phyloP scores from a whole-genome alignment of 148 eudicot species.

The Rhododendron kiyosumense region DNA sequence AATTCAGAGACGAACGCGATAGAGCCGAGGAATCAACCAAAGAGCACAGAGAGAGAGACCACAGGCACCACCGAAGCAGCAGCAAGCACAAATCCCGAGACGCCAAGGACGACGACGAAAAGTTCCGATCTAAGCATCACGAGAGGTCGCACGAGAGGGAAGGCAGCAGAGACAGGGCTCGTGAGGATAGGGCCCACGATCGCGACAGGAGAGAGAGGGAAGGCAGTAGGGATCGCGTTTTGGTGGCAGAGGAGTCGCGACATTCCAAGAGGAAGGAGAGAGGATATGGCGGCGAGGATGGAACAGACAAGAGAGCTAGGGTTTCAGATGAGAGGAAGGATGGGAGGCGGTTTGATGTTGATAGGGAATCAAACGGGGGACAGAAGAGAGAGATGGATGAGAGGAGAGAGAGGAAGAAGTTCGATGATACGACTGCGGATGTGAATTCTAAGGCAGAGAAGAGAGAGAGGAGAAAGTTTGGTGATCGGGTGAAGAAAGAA shows the following conservation, averaged over 20 bases:
- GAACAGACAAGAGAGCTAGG: slow-evolving; percentile 44
- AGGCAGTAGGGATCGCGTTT: slow-evolving; percentile 36
- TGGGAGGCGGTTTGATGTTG: slow-evolving; percentile 30
- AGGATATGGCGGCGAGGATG: slow-evolving; percentile 32
- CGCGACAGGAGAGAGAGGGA: slow-evolving; percentile 29
- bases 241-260: slow-evolving; percentile 33
- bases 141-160: slow-evolving; percentile 21
- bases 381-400: slow-evolving; percentile 30
- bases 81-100: slow-evolving; percentile 23
- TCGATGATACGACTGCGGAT: slow-evolving; percentile 22
- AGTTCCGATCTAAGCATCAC: slow-evolving; percentile 26
- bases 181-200: slow-evolving; percentile 14
- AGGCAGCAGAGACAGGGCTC: slow-evolving; percentile 19
- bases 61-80: slow-evolving; percentile 30
- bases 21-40: slow-evolving; percentile 24
- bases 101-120: slow-evolving; percentile 22
- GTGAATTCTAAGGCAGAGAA: slow-evolving; percentile 14
- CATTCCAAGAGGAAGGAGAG: slow-evolving; percentile 38
- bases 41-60: slow-evolving; percentile 32
- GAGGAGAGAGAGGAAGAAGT: slow-evolving; percentile 31
- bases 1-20: slow-evolving; percentile 33
- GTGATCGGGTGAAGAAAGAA: slow-evolving; percentile 32
- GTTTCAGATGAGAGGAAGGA: slow-evolving; percentile 30
- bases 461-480: slow-evolving; percentile 37
- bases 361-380: slow-evolving; percentile 8